Conservation (phyloP, 176 grass and related monocot genomes). For the Carex pumila region DNA sequence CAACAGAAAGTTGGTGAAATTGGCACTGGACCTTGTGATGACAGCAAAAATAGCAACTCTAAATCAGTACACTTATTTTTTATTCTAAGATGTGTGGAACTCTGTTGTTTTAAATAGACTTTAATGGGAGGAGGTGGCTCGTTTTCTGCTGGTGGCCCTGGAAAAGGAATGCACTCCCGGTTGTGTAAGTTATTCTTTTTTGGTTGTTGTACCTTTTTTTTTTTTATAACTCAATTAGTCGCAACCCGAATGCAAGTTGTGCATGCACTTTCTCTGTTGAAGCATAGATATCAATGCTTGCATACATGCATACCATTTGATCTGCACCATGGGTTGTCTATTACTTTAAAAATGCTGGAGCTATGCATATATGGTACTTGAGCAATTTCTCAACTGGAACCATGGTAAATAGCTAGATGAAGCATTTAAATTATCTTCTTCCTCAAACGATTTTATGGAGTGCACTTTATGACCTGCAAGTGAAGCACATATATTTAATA, state of each 20-base stretch:
- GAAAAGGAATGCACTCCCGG: conserved; percentile 54
- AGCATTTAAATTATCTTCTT: conserved; percentile 8
- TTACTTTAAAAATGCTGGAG: neutral
- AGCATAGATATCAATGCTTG: neutral
- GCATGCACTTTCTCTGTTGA: neutral
- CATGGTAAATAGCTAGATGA: neutral
- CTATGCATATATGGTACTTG: neutral
- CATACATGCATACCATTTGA: neutral
- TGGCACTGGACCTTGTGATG: neutral
- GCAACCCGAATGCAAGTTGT: neutral
- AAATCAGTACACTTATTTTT: neutral
- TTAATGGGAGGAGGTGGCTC: conserved; percentile 79
- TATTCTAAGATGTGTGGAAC: neutral
- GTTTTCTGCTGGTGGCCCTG: conserved; percentile 72
- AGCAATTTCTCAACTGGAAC: neutral
- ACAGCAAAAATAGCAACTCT: neutral
- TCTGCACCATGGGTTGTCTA: neutral
- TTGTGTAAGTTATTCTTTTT: conserved; percentile 45
- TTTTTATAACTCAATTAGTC: neutral
- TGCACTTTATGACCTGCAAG: neutral
- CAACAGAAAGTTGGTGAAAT: neutral
- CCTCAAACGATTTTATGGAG: neutral
- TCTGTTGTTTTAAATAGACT: conserved; percentile 35
- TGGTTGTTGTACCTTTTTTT: neutral
- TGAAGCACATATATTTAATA: conserved; percentile 9